Base-by-base conservation (phyloP, 2,329 filamentous ascomycete genomes). In the Scedosporium apiospermum region DNA sequence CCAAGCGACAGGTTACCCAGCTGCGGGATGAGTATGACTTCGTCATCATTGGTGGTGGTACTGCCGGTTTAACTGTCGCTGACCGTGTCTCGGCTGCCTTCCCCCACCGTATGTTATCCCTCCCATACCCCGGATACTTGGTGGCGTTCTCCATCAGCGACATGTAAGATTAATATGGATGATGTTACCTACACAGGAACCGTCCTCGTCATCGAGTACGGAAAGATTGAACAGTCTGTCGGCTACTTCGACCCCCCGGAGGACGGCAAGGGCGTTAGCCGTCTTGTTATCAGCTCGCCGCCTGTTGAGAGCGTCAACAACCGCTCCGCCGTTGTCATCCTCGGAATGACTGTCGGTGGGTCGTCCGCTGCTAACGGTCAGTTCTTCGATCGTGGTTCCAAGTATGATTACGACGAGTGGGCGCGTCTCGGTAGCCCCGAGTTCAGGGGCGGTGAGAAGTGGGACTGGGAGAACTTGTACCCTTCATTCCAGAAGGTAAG, bases 401-500 rank as follows among this genome's bases (percentile, higher is more conserved):
- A 69, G 14, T 67, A 67, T 63, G 74, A 76, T 66, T 73, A 73
- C 59, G 69, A 76, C 60, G 70, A 72, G 21, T 76, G 74, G 74
- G 68, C 67, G 38, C 65, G 65, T 0, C 66, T 73, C 16, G 71
- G 71, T 1, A 72, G 71, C 53, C 65, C 61, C 42, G 63, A 69
- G 21, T 65, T 68, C 23, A 65, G 65, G 42, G 58, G 62, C 30
- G 41, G n/a, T 6, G 64, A 68, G 21, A 68, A 67, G 3, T 76
- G 75, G 75, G 68, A 72, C 49, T 76, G 74, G 72, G 64, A 70
- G 5, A 69, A 68, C 38, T 66, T 76, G 23, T 67, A 72, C 6
- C 72, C 74, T 6, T 72, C 69, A 62, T 76, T 75, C 63, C 69
- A 70, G 58, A 76, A 76, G 68, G 72, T 68, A 27, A 51, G 61